Evolutionary conservation across 495 filamentous ascomycete species (phyloP).

Genomic region (Cladorrhinum samala): DNA sequence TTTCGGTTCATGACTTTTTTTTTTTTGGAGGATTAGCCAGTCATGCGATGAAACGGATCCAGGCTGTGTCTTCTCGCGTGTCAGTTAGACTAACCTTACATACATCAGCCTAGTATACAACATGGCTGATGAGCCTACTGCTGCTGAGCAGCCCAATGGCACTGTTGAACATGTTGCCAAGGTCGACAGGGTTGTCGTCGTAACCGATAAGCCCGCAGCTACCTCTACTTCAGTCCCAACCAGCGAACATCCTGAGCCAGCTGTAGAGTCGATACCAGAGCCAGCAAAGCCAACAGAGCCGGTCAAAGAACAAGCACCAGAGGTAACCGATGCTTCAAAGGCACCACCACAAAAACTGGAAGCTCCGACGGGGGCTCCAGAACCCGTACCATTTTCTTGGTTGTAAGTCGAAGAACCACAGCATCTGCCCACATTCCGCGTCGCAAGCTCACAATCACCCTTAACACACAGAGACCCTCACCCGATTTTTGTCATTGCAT

Average conservation of each 20-base stretch:
- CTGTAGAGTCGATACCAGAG: no score
- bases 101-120: background rate
- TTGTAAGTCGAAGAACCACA: conserved; percentile 21
- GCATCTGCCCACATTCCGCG: background rate
- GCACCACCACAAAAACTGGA: background rate
- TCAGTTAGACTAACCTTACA: no score
- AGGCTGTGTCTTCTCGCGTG: background rate
- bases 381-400: conserved; percentile 26
- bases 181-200: background rate
- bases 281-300: background rate
- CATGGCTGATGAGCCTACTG: conserved; percentile 10
- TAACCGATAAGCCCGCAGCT: background rate
- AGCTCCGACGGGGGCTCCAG: conserved; percentile 1
- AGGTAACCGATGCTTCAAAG: background rate
- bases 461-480: conserved; percentile 42
- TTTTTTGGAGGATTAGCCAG: no score
- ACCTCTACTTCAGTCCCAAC: background rate
- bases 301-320: background rate
- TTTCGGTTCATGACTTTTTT: no score
- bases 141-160: background rate
- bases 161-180: background rate
- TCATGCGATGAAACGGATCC: no score
- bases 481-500: conserved; percentile 44
- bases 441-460: conserved; percentile 1
- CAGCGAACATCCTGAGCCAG: no score